Base-by-base conservation (phyloP, 805 yeast species). In the Yamadazyma sp. region DNA sequence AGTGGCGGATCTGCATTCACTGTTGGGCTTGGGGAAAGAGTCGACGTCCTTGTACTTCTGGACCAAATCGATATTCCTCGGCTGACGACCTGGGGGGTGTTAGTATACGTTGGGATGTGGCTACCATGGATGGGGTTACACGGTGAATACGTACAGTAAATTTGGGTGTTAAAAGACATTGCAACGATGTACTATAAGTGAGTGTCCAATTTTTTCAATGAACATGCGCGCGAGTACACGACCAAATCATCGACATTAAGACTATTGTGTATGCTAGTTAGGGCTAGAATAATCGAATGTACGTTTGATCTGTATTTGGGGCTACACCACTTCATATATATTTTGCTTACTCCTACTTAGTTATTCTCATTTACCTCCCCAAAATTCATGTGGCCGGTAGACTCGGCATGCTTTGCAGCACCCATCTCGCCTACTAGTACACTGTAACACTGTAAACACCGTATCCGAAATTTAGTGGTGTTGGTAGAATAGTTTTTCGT, bases 381-480 rank as follows among this genome's bases (percentile, higher is more conserved):
- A 57, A 82, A 84, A 35, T 71, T 64, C 32, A 50, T 62, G 54
- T 84, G 91, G 2, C 80, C 80, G 2, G 82, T 79, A 4, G 56
- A 52, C 37, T 70, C 69, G 3, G 89, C 87, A 57, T 84, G 93
- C 43, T 68, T 67, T 9, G 75, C 64, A 1, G 84, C 85, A 3
- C 75, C 83, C 44, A 65, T 70, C 54, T 84, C 89, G 3, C 91
- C 90, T 2, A 64, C 65, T 22, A 83, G 57, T 2, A 64, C 52
- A 17, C 54, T 50, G 16, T 71, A 68, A 52, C 93, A 84, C 2
- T 60, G 66, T 10, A 74, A 64, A 51, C 91, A 84, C 28, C 73
- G 60, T 13, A 82, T 70, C 20, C 73, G 57, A 47, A 82, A 82
- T 4, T 64, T 72, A 4, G 75, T 66, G 0, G 87, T 80, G 53